Evolutionary conservation across 176 grass and related monocot species (phyloP), one percentile per base, ranked within the genome.

Genomic region (Triticum monococcum): DNA sequence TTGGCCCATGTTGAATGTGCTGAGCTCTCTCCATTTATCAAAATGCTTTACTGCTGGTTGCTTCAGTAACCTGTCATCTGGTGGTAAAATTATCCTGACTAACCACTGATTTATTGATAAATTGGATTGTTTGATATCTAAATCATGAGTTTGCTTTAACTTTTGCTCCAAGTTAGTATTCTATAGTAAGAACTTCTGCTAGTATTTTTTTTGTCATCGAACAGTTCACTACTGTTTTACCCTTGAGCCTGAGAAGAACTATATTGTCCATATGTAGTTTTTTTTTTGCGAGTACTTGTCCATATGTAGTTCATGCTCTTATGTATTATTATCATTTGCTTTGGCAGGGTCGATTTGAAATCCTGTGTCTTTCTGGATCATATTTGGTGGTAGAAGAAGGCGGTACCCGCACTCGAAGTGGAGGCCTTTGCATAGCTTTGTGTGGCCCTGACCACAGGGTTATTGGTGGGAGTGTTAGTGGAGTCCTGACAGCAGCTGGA

Each of bases 311-410:
- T 68, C 8, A 73, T 33, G 12, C 2, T 9, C 22, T 71, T 86
- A 56, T 72, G 38, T 20, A 75, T 84, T 20, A 75, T 84, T 64
- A 18, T 68, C 52, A 56, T 56, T 20, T 87, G 40, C 31, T 91
- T 87, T 91, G 36, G 83, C 90, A 99, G 97, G 97, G 97, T 68
- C 92, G 89, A 87, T 99, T 89, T 64, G 92, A 99, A 62, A 99
- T 99, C 77, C 86, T 99, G 30, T 92, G 89, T 85, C 88, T 99
- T 56, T 99, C 97, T 64, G 94, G 97, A 36, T 99, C 97, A 8
- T 96, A 99, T 56, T 88, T 96, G 89, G 50, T 86, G 82, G 82
- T 87, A 23, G 97, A 96, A 5, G 89, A 91, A 60, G 90, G 86
- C 2, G 93, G 96, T 10, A 85, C 86, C 0, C 93, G 91, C 23